Conservation (phyloP, 768 basidiomycete species). For the Ramaria sp. region DNA sequence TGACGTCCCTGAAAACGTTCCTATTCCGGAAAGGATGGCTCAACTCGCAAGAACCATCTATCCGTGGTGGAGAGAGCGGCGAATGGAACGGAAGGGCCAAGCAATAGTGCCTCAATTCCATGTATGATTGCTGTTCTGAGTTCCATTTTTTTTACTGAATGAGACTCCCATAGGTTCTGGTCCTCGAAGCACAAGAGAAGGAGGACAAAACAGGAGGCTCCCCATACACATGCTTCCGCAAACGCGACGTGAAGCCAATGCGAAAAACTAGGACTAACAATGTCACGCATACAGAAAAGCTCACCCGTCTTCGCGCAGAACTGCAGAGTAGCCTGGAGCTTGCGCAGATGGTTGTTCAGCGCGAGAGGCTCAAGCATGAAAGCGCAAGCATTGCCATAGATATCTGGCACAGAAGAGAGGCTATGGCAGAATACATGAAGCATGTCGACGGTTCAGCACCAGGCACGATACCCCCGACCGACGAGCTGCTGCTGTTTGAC, state of each 20-base stretch:
- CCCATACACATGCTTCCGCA: conserved; percentile 94
- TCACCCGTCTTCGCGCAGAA: conserved; percentile 72
- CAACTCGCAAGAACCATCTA: conserved; percentile 68
- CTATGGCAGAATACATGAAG: conserved; percentile 42
- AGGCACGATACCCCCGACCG: conserved; percentile 45
- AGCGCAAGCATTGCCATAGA: conserved; percentile 42
- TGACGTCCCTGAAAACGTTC: conserved; percentile 59
- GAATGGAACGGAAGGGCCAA: conserved; percentile 70
- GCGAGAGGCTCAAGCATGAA: conserved; percentile 72
- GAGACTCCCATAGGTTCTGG: conserved; percentile 19
- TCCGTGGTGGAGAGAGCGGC: conserved; percentile 84
- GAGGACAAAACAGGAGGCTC: conserved; percentile 65
- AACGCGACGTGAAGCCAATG: conserved; percentile 87
- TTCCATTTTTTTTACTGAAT: not conserved
- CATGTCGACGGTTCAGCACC: conserved; percentile 65
- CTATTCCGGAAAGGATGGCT: conserved; percentile 47
- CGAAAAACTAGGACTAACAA: conserved; percentile 93
- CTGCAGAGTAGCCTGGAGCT: conserved; percentile 63
- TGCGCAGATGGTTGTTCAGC: conserved; percentile 51
- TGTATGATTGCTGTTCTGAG: conserved; percentile 34
- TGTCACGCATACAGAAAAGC: conserved; percentile 79
- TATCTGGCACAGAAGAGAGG: conserved; percentile 73
- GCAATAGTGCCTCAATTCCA: conserved; percentile 82
- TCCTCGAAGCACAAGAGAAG: conserved; percentile 63
- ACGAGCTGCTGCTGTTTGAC: conserved; percentile 66